Evolutionary conservation across 495 filamentous ascomycete genomes (phyloP).

Genomic region (Aspergillus steynii): DNA sequence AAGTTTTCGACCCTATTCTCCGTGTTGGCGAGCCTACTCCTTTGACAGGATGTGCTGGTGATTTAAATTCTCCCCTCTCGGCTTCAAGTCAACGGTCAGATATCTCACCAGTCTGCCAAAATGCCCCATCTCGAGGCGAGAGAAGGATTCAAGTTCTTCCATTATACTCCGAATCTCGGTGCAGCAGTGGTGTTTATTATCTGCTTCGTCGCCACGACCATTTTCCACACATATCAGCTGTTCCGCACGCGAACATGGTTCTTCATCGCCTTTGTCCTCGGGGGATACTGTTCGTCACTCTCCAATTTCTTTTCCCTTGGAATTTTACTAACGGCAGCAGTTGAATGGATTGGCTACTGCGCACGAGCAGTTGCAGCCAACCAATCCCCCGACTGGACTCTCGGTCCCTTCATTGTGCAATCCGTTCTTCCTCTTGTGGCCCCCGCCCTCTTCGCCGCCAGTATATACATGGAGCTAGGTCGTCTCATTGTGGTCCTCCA

Average conservation of each 20-base stretch:
- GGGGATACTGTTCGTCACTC: conserved; percentile 48
- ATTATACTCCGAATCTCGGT: conserved; percentile 40
- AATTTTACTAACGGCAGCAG: neutral
- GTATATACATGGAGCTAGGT: conserved; percentile 53
- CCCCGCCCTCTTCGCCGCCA: conserved; percentile 48
- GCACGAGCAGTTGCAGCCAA: conserved; percentile 39
- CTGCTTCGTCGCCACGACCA: conserved; percentile 46
- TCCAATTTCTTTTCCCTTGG: too few species aligned
- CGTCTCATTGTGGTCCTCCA: conserved; percentile 40
- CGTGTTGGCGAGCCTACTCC: too few species aligned
- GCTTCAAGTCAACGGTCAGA: neutral
- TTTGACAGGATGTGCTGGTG: neutral
- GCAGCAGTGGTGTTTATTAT: conserved; percentile 50
- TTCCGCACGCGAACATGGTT: conserved; percentile 54
- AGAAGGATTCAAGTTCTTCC: conserved; percentile 6
- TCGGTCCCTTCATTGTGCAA: conserved; percentile 29
- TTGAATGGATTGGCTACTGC: conserved; percentile 45
- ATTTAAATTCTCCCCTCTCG: neutral
- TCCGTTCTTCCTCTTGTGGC: conserved; percentile 33
- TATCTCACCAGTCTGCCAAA: neutral
- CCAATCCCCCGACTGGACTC: conserved; percentile 13
- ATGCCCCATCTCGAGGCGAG: conserved; percentile 2
- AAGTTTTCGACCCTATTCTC: too few species aligned
- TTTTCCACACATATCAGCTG: conserved; percentile 50
- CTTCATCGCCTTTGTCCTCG: conserved; percentile 58